Evolutionary conservation across 305 asterid genomes (phyloP).

Genomic region (Plantago lanceolata): DNA sequence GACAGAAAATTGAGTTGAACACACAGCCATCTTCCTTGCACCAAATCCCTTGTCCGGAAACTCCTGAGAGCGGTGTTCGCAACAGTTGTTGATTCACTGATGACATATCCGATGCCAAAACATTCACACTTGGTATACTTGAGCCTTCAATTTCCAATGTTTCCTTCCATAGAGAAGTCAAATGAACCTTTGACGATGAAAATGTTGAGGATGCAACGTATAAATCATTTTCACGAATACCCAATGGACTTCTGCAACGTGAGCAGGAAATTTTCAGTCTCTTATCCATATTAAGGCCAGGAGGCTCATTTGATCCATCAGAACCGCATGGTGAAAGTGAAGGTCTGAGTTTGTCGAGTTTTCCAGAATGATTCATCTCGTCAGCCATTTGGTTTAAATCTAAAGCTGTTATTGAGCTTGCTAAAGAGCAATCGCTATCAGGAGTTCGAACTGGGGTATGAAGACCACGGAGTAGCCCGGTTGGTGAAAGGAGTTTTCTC

Average conservation of each 20-base stretch:
- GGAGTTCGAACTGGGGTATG: slow-evolving; percentile 36
- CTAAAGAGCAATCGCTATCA: slow-evolving; percentile 41
- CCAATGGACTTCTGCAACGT: slow-evolving; percentile 58
- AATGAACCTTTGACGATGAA: slow-evolving; percentile 64
- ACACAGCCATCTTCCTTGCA: slow-evolving; percentile 98
- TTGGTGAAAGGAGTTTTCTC: slow-evolving; percentile 49
- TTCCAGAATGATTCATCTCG: slow-evolving; percentile 32
- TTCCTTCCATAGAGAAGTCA: slow-evolving; percentile 50
- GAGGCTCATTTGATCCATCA: slow-evolving; percentile 34
- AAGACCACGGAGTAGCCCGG: slow-evolving; percentile 38
- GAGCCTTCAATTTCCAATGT: slow-evolving; percentile 29
- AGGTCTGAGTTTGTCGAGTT: slow-evolving; percentile 24
- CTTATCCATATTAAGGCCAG: slow-evolving; percentile 38
- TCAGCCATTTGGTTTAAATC: slow-evolving; percentile 29
- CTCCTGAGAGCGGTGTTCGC: slow-evolving; percentile 35
- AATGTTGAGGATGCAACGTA: slow-evolving; percentile 42
- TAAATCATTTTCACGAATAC: slow-evolving; percentile 53
- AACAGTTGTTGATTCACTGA: slow-evolving; percentile 48
- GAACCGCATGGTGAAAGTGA: slow-evolving; percentile 27
- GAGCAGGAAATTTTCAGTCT: slow-evolving; percentile 60
- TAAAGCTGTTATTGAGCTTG: slow-evolving; percentile 38
- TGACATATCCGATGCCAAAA: slow-evolving; percentile 48
- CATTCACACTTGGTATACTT: slow-evolving; percentile 44
- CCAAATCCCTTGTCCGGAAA: slow-evolving; percentile 74
- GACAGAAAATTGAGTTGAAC: slow-evolving; percentile 65